A percentile compares a stretch with the other conserved stretches of the same genome.
Conservation (phyloP, 78 protist genomes). For the Carpediemonas membranifera region DNA sequence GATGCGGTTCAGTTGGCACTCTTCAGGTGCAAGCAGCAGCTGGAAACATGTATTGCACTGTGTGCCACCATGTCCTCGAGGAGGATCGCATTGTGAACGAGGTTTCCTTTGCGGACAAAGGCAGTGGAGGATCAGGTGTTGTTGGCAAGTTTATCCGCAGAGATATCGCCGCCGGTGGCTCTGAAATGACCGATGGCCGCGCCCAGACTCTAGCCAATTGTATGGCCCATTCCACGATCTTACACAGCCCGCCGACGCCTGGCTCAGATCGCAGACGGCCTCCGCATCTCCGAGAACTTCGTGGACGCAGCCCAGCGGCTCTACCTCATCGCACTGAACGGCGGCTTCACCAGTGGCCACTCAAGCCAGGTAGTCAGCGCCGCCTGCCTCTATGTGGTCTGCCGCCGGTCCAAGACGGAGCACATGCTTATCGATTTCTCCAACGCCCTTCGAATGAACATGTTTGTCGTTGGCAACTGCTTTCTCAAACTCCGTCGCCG, state of each 20-base stretch:
- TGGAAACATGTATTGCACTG: no score
- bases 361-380: constrained; percentile 43
- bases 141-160: constrained; percentile 34
- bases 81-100: constrained; percentile 31
- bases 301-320: constrained; percentile 35
- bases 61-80: constrained; percentile 30
- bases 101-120: constrained; percentile 11
- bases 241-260: constrained; percentile 1
- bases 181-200: no score
- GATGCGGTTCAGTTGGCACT: no score
- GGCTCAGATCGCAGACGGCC: constrained; percentile 19
- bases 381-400: constrained; percentile 65
- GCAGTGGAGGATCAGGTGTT: constrained; percentile 22
- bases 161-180: no score
- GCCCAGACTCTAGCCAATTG: no score
- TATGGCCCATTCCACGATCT: neutral
- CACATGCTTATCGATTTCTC: constrained; percentile 72
- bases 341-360: neutral
- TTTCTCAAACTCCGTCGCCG: constrained; percentile 38
- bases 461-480: constrained; percentile 23
- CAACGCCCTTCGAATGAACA: constrained; percentile 42
- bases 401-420: constrained; percentile 42
- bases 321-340: neutral
- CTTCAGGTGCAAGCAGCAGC: no score
- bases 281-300: constrained; percentile 11